Conservation (phyloP, 345 rosid species). For the Durio zibethinus region DNA sequence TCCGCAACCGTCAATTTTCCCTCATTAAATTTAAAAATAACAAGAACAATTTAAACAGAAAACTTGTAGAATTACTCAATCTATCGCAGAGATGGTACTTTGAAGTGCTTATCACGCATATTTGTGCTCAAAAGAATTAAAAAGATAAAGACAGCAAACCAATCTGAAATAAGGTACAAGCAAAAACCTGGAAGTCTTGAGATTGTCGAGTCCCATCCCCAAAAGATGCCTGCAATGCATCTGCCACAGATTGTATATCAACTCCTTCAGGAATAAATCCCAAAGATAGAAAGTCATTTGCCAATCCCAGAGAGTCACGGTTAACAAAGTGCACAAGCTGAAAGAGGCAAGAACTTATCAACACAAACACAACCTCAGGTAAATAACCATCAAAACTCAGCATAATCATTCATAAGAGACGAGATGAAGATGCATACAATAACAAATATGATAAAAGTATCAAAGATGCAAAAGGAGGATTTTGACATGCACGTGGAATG, state of each 20-base stretch:
- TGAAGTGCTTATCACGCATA: background rate
- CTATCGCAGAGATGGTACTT: background rate
- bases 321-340: constrained; percentile 99
- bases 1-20: background rate
- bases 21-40: background rate
- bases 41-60: background rate
- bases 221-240: constrained; percentile 73
- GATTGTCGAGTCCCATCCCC: constrained; percentile 66
- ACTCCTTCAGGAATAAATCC: constrained; percentile 97
- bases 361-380: constrained; percentile 22
- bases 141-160: background rate
- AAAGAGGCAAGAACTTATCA: constrained; percentile 38
- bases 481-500: background rate
- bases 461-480: constrained; percentile 1
- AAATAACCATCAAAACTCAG: constrained; percentile 17
- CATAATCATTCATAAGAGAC: constrained; percentile 3
- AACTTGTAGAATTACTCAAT: constrained; percentile 1
- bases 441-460: constrained; percentile 1
- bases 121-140: background rate
- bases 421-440: background rate
- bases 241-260: constrained; percentile 69
- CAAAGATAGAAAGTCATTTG: constrained; percentile 97
- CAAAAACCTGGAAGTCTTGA: constrained; percentile 89
- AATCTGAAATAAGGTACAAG: background rate
- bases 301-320: constrained; percentile 96